Base-by-base conservation (phyloP, 257 asterid species). In the Penstemon davidsonii region DNA sequence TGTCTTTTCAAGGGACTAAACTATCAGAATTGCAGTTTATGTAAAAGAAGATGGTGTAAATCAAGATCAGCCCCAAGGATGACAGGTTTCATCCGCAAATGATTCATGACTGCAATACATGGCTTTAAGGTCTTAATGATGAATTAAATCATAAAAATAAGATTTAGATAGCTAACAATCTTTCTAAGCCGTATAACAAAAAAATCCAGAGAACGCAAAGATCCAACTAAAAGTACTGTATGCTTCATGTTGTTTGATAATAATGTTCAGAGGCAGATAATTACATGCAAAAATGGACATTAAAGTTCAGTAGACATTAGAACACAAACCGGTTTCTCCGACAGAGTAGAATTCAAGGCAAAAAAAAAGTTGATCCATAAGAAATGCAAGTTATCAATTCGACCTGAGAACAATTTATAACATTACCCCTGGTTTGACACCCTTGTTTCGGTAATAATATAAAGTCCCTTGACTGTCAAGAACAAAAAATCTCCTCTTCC, bases 401-500 rank as follows among this genome's bases (percentile, higher is more conserved):
- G 74, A 70, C 65, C 58, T 61, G 57, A 36, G 9, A 72, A 71
- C 40, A 64, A 68, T 53, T 10, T 66, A 64, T 70, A 79, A 59
- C 92, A 77, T 25, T 91, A 91, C 97, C 88, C 78, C 80, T 43
- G 83, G 74, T 75, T 80, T 84, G 76, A 73, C 79, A 82, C 95
- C 96, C 79, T 84, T 88, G 80, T 85, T 81, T 81, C 91, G 83
- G 79, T 88, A 89, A 81, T 93, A 93, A 74, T 90, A 93, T 67
- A 93, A 79, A 67, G 82, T 88, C 68, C 99, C 96, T 76, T 78
- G 88, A 81, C 89, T 90, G 85, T 90, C 97, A 33, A 93, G 95
- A 62, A 93, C 83, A 78, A 93, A 93, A 82, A 90, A 93, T 81
- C 97, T 83, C 77, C 99, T 91, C 80, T 88, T 93, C 99, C 99